Evolutionary conservation across 1,284 basidiomycete genomes (phyloP), one percentile per base, ranked within the genome.

Genomic region (Schizophyllum amplum): DNA sequence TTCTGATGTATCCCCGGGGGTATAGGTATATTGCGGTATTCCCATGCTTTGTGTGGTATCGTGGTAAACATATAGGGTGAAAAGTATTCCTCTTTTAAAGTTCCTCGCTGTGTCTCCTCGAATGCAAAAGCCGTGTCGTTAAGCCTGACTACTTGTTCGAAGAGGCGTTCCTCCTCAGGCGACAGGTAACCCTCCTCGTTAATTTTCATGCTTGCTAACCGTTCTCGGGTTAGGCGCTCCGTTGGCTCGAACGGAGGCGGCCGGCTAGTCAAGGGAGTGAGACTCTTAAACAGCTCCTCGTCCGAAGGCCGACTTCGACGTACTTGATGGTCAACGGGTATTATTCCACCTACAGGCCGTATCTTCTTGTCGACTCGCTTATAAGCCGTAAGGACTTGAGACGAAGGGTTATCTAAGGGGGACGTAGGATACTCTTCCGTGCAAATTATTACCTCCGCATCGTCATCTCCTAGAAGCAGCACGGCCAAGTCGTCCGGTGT

Each of bases 21-120:
- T n/a, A 68, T 68, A 1, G 64, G 66, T 0, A 68, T 68, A 50
- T 68, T 65, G 17, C 52, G 50, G 23, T 60, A 42, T 4, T 64
- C 62, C 72, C 71, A 73, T 0, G 69, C 69, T 0, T 20, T 60
- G 54, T 73, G 72, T 1, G 63, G 56, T 4, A 69, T 48, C 0
- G 66, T 62, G 0, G 72, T 69, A 24, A 75, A 69, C 5, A 65
- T 54, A 13, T 72, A 61, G 0, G 71, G 69, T 0, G 64, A 61
- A 55, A 75, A 74, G 62, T 66, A 74, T 5, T 73, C 70, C 5
- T 64, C 55, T 0, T 60, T 57, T 52, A 76, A 73, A 0, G 55
- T 53, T 0, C 74, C 72, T 22, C 65, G 54, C 55, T 75, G 68
- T 0, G 51, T 27, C 46, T 75, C 68, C 6, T 65, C 56, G 72